Conservation (phyloP, 1,139 yeast species). For the Candida sp. region DNA sequence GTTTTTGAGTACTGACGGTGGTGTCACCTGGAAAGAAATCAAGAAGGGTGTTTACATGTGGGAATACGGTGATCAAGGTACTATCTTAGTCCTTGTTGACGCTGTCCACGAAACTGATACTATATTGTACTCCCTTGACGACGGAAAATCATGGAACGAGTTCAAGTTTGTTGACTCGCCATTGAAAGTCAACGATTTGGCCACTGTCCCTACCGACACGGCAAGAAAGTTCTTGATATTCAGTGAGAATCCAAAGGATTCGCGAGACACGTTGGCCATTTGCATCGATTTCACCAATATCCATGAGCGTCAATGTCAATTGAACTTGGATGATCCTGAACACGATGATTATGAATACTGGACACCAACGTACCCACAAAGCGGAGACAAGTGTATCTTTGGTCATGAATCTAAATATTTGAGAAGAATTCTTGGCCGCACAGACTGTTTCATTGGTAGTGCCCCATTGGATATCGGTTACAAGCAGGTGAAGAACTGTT, state of each 20-base stretch:
- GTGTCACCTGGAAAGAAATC: conserved; percentile 85
- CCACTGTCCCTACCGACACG: conserved; percentile 92
- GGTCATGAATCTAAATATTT: conserved; percentile 86
- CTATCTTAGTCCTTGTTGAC: conserved; percentile 75
- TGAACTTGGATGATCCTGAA: conserved; percentile 62
- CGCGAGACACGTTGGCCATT: conserved; percentile 31
- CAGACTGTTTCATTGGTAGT: conserved; percentile 82
- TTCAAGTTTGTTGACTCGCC: conserved; percentile 63
- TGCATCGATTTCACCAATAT: conserved; percentile 76
- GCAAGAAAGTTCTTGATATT: conserved; percentile 66
- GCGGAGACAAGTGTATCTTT: conserved; percentile 72
- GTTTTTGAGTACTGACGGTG: conserved; percentile 86
- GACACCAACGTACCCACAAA: conserved; percentile 75
- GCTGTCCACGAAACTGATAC: conserved; percentile 60
- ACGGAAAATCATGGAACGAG: conserved; percentile 78
- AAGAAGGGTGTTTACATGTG: conserved; percentile 79
- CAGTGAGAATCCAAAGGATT: conserved; percentile 20
- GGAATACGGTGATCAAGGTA: conserved; percentile 98
- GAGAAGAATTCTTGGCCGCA: conserved; percentile 63
- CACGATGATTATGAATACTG: conserved; percentile 82
- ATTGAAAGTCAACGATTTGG: conserved; percentile 68
- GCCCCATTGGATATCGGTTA: conserved; percentile 71
- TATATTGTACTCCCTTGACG: conserved; percentile 72
- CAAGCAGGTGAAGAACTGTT: conserved; percentile 66
- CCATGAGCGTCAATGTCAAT: conserved; percentile 69